Evolutionary conservation across 2,329 filamentous ascomycete genomes (phyloP).

Genomic region (Ophidiomyces ophidiicola): DNA sequence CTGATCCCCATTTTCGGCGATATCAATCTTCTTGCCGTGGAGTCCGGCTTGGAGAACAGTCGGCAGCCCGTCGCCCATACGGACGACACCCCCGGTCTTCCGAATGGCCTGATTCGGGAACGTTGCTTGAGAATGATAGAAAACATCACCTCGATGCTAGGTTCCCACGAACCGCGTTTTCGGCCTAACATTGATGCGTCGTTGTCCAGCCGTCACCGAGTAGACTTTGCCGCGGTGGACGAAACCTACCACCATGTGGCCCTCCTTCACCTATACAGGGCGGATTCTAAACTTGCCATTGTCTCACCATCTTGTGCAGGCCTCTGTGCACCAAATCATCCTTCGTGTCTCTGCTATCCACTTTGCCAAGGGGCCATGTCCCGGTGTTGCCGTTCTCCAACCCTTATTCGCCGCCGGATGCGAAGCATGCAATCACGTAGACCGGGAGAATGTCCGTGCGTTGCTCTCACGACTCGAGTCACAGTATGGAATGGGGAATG

Average conservation of each 20-base stretch:
- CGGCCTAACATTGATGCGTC: conserved; percentile 12
- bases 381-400: conserved; percentile 54
- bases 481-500: conserved; percentile 55
- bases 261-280: conserved; percentile 14
- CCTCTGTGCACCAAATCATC: conserved; percentile 15
- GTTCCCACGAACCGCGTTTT: conserved; percentile 12
- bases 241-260: conserved; percentile 17
- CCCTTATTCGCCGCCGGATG: conserved; percentile 53
- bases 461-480: conserved; percentile 44
- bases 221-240: conserved; percentile 15
- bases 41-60: conserved; percentile 5
- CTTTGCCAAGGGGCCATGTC: conserved; percentile 26
- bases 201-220: conserved; percentile 12
- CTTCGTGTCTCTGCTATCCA: conserved; percentile 13
- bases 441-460: conserved; percentile 41
- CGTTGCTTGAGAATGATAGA: conserved; percentile 14
- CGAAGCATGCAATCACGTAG: conserved; percentile 41
- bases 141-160: conserved; percentile 12
- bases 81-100: conserved; percentile 1
- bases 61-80: background rate
- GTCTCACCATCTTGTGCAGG: conserved; percentile 14
- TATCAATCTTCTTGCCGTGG: conserved; percentile 14
- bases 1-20: conserved; percentile 14
- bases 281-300: conserved; percentile 15
- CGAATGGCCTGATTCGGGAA: conserved; percentile 9